phyloP scores from a whole-genome alignment of 75 land plant species.

The Selaginella tamariscina region DNA sequence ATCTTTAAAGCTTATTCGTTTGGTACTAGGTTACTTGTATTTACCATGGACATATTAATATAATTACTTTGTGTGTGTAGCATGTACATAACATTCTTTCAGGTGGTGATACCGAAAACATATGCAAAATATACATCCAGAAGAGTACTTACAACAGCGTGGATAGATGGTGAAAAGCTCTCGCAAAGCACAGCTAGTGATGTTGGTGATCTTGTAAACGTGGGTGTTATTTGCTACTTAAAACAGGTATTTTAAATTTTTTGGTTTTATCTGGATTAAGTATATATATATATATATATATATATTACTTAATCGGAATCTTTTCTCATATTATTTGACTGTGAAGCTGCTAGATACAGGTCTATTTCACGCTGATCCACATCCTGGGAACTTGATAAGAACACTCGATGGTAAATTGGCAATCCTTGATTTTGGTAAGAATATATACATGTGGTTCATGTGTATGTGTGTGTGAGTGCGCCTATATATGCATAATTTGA shows the following conservation, averaged over 20 bases:
- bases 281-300: background rate
- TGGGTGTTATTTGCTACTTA: slow-evolving; percentile 98
- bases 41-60: too few relatives aligned
- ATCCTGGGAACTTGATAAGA: slow-evolving; percentile 96
- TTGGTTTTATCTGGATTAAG: background rate
- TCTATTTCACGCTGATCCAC: slow-evolving; percentile 98
- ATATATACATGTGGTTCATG: too few relatives aligned
- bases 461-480: background rate
- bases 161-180: slow-evolving; percentile 97
- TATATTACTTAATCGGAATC: background rate
- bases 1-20: too few relatives aligned
- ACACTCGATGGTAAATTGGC: slow-evolving; percentile 98
- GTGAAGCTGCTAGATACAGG: slow-evolving; percentile 92
- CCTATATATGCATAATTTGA: too few relatives aligned
- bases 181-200: slow-evolving; percentile 96
- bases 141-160: slow-evolving; percentile 80
- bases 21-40: too few relatives aligned
- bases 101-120: slow-evolving; percentile 96
- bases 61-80: too few relatives aligned
- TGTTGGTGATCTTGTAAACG: slow-evolving; percentile 95
- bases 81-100: too few relatives aligned
- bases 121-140: slow-evolving; percentile 80
- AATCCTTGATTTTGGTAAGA: slow-evolving; percentile 98
- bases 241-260: slow-evolving; percentile 58
- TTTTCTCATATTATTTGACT: background rate